Conservation (phyloP, 305 asterid genomes). For the Rubia peregrina region DNA sequence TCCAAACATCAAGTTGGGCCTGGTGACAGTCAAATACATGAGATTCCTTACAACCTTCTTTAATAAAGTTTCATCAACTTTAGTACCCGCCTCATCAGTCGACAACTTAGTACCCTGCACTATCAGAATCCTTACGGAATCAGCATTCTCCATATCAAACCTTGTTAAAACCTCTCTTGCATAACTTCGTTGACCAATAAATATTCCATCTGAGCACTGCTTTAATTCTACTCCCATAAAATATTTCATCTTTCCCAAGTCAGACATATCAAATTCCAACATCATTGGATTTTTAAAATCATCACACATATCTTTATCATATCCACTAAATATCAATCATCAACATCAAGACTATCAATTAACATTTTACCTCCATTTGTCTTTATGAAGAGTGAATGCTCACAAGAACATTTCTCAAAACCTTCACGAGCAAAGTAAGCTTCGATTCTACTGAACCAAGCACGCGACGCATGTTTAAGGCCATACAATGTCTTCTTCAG, state of each 20-base stretch:
- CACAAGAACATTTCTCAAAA: neutral
- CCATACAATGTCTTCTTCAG: neutral
- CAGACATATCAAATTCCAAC: neutral
- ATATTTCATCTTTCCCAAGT: neutral
- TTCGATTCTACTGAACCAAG: neutral
- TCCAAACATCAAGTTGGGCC: neutral
- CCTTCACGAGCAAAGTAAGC: neutral
- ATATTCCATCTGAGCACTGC: neutral
- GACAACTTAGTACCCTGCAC: neutral
- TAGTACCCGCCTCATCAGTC: neutral
- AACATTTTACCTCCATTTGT: neutral
- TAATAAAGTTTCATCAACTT: neutral
- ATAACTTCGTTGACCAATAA: neutral
- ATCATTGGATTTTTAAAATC: neutral
- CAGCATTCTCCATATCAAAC: neutral
- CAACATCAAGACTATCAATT: constrained; percentile 3
- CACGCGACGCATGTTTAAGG: neutral
- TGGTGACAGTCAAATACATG: neutral
- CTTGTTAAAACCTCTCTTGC: neutral
- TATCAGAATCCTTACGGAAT: neutral
- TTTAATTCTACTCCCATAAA: neutral
- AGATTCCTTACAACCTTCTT: neutral
- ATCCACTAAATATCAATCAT: neutral
- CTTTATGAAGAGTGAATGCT: neutral
- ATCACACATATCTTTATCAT: neutral